Conservation (phyloP, 768 basidiomycete species). For the Leucosporidium scottii region DNA sequence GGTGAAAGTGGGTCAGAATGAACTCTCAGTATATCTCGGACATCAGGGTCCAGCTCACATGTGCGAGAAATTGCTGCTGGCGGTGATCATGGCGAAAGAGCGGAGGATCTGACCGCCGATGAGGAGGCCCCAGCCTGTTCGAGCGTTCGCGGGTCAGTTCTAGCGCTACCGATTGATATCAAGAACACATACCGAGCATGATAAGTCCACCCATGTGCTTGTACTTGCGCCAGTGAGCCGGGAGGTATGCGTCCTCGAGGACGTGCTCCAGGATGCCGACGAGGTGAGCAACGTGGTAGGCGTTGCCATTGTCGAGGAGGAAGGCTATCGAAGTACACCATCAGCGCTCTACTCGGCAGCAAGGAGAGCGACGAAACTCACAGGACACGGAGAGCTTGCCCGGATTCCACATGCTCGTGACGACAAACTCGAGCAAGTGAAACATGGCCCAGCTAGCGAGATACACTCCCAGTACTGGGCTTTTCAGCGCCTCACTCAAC, state of each 20-base stretch:
- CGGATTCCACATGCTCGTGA: constrained; percentile 91
- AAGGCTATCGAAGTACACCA: constrained; percentile 56
- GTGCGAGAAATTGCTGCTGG: constrained; percentile 89
- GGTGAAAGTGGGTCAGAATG: not conserved
- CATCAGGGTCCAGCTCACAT: constrained; percentile 13
- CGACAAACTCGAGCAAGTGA: constrained; percentile 89
- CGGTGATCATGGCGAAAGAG: constrained; percentile 93
- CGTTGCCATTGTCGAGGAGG: constrained; percentile 76
- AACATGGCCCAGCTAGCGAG: constrained; percentile 74
- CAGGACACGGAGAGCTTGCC: constrained; percentile 89
- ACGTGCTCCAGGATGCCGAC: constrained; percentile 75
- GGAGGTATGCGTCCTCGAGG: constrained; percentile 42
- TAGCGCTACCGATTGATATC: too few species aligned
- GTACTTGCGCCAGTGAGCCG: constrained; percentile 14
- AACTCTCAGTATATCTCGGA: not conserved
- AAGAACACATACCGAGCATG: constrained; percentile 23
- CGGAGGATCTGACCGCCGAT: constrained; percentile 68
- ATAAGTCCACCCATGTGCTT: constrained; percentile 27
- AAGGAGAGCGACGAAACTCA: constrained; percentile 48
- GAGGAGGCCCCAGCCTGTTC: constrained; percentile 58
- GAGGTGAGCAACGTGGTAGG: constrained; percentile 78
- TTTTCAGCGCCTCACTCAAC: constrained; percentile 44
- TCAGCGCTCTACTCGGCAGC: constrained; percentile 5
- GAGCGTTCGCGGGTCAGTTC: not conserved
- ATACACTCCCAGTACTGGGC: constrained; percentile 75